Base-by-base conservation (phyloP, 306 rosid genomes). In the Prunus mume region DNA sequence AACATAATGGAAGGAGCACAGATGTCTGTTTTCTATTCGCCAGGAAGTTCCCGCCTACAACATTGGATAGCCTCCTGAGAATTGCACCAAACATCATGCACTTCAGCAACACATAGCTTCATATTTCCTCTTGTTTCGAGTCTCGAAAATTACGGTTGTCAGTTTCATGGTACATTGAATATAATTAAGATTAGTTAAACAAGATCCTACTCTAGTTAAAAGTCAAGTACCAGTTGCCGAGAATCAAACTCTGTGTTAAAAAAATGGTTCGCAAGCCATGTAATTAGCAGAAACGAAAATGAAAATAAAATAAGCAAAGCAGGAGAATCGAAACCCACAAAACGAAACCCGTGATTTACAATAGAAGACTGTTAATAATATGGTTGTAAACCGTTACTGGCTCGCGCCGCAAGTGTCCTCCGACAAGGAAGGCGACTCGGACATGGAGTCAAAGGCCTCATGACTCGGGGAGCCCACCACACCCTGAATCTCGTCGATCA, bases 401-500 rank as follows among this genome's bases (percentile, higher is more conserved):
- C 87, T 82, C 32, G 87, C 78, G 18, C 82, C 85, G 41, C 83
- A 32, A 12, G 93, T 87, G 49, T 79, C 97, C 80, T 89, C 98
- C 2, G 91, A 87, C 73, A 83, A 50, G 3, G 91, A 85, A 28
- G 87, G 88, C 11, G 92, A 91, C 38, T 84, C 88, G 0, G 91
- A 77, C 62, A 74, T 86, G 51, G 91, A 88, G 47, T 86, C 93
- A 78, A 79, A 46, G 25, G 80, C 80, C 54, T 87, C 96, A 47
- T 80, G 89, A 58, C 78, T 22, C 54, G 90, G 89, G 2, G 90
- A 88, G 57, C 57, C 86, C 50, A 86, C 86, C 58, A 78, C 79
- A 57, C 93, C 91, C 14, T 90, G 90, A 14, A 93, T 84, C 75
- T 93, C 97, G 60, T 93, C 91, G 1, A 93, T 90, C 93, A 89